These are phyloP conservation scores for Nyssa sinensis DNA, from an alignment of 148 eudicot species.

Conservation along the genomic window DNA sequence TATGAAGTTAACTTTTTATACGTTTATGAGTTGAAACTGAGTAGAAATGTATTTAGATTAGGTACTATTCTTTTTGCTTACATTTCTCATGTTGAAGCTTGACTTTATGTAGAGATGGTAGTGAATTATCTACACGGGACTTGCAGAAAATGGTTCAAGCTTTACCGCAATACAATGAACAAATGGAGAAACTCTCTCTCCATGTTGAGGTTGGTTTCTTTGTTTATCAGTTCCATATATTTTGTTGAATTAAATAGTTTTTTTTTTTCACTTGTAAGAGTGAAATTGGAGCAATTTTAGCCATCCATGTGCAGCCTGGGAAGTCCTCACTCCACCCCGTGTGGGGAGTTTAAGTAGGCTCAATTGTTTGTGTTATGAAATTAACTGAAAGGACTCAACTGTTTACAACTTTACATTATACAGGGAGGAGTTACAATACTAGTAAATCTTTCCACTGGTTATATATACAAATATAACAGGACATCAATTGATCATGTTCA, in stretches of 20 bases:
- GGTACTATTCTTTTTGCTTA: background rate
- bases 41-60: background rate
- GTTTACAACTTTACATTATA: background rate
- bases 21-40: background rate
- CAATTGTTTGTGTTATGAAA: background rate
- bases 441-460: background rate
- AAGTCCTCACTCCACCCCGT: background rate
- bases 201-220: conserved; percentile 78
- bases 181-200: conserved; percentile 80
- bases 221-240: conserved; percentile 6
- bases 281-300: background rate
- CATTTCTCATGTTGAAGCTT: conserved; percentile 10
- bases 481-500: background rate
- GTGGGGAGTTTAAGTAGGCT: background rate
- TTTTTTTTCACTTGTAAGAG: background rate
- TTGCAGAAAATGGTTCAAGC: conserved; percentile 99
- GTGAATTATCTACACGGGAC: conserved; percentile 85
- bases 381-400: background rate
- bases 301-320: background rate
- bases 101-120: conserved; percentile 65
- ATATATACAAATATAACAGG: background rate
- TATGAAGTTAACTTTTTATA: background rate
- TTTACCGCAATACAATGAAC: conserved; percentile 90
- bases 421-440: background rate
- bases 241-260: background rate